phyloP scores from a whole-genome alignment of 2,329 filamentous ascomycete genomes.

The Alternaria atra region DNA sequence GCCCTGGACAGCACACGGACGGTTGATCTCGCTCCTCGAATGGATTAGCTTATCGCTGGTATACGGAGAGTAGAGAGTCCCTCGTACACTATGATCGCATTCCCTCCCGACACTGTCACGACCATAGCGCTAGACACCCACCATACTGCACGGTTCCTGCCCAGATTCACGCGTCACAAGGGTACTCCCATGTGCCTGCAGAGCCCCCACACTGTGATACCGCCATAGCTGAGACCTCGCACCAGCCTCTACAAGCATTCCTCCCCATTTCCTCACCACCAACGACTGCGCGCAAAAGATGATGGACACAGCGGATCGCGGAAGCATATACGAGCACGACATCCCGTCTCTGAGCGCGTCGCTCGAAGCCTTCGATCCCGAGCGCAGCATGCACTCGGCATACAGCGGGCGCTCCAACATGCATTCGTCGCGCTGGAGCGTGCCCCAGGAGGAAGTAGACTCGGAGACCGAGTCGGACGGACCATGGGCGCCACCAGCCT shows the following conservation, averaged over 20 bases:
- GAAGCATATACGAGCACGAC: slow-evolving; percentile 48
- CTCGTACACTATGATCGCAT: slow-evolving; percentile 18
- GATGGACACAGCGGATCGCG: slow-evolving; percentile 46
- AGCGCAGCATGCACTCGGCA: slow-evolving; percentile 47
- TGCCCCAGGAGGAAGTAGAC: slow-evolving; percentile 50
- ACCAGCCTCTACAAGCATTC: slow-evolving; percentile 30
- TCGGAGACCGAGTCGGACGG: slow-evolving; percentile 57
- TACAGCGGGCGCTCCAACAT: slow-evolving; percentile 69
- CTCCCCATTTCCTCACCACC: slow-evolving; percentile 17
- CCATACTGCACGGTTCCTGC: slow-evolving; percentile 22
- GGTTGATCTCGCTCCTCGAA: slow-evolving; percentile 18
- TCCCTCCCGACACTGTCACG: slow-evolving; percentile 2
- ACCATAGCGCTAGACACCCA: slow-evolving; percentile 36
- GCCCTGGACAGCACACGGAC: slow-evolving; percentile 37
- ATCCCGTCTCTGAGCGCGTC: slow-evolving; percentile 52
- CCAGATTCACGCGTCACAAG: slow-evolving; percentile 46
- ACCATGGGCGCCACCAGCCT: slow-evolving; percentile 73
- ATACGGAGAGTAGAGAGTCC: slow-evolving; percentile 12
- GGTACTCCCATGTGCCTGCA: slow-evolving; percentile 43
- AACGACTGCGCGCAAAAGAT: slow-evolving; percentile 25
- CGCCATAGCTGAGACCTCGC: slow-evolving; percentile 24
- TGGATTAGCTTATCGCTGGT: slow-evolving; percentile 24
- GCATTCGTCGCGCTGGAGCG: slow-evolving; percentile 59
- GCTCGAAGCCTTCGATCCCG: slow-evolving; percentile 51
- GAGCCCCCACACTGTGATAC: slow-evolving; percentile 35